phyloP scores from a whole-genome alignment of 2,329 filamentous ascomycete genomes.

The Aspergillus puulaauensis region DNA sequence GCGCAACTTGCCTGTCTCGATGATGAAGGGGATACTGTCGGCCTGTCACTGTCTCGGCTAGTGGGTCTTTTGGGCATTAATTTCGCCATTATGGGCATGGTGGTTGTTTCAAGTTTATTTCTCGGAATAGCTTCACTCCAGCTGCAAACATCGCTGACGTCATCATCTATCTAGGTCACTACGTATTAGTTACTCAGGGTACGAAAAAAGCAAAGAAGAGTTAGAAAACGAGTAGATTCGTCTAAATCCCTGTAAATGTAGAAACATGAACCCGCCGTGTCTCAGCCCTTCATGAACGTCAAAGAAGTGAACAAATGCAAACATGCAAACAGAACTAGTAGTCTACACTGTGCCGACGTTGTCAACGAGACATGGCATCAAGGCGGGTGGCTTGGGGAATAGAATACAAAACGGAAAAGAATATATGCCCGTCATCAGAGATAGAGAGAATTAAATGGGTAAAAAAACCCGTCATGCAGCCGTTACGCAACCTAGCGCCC shows the following conservation, averaged over 20 bases:
- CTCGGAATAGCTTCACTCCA: slow-evolving; percentile 2
- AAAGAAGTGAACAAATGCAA: not conserved
- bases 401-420: slow-evolving; percentile 11
- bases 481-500: slow-evolving; percentile 14
- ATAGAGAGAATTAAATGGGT: slow-evolving; percentile 6
- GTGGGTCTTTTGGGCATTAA: not conserved
- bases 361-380: slow-evolving; percentile 1
- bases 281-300: not conserved
- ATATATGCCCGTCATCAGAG: slow-evolving; percentile 15
- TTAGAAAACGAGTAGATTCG: slow-evolving; percentile 1
- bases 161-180: not conserved
- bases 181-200: too few species aligned
- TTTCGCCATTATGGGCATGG: not conserved
- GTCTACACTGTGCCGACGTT: not conserved
- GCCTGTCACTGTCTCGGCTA: not conserved
- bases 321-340: not conserved
- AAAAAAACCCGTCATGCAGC: slow-evolving; percentile 26
- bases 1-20: not conserved
- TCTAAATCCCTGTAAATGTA: not conserved
- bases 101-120: not conserved
- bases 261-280: not conserved
- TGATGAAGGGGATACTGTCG: not conserved
- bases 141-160: not conserved
- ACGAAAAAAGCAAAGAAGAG: not conserved
- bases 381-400: not conserved